phyloP scores from a whole-genome alignment of 2,329 filamentous ascomycete genomes.

The Colletotrichum camelliae region DNA sequence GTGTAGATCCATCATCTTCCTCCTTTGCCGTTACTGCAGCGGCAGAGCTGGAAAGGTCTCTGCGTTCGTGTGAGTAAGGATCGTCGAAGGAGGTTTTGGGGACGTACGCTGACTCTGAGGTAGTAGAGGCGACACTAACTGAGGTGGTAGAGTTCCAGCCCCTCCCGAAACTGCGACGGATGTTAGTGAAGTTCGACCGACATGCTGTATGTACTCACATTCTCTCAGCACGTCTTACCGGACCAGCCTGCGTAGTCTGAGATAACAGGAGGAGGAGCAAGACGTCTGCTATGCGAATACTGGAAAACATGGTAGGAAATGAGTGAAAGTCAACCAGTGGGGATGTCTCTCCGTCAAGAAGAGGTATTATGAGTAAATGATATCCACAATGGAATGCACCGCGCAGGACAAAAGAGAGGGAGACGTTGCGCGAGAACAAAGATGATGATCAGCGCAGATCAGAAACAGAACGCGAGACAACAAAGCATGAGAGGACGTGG shows the following conservation, averaged over 20 bases:
- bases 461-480: background rate
- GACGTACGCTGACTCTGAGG: background rate
- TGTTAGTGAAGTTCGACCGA: background rate
- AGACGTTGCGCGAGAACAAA: background rate
- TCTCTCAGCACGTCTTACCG: constrained; percentile 19
- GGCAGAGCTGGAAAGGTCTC: background rate
- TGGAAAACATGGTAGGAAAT: background rate
- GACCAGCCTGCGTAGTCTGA: constrained; percentile 23
- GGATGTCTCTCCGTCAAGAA: background rate
- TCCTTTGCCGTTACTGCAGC: background rate
- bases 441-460: background rate
- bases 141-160: constrained; percentile 11
- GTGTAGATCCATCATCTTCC: constrained; percentile 15
- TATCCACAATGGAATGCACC: background rate
- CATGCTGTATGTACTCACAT: background rate
- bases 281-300: constrained; percentile 5
- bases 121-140: background rate
- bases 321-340: background rate
- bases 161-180: background rate
- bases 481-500: background rate
- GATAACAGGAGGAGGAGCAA: constrained; percentile 18
- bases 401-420: background rate
- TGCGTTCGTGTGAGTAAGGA: background rate
- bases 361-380: background rate
- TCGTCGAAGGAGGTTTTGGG: background rate